These are phyloP conservation scores for Silybum marianum DNA, from an alignment of 129 eudicot species.

Conservation along the genomic window DNA sequence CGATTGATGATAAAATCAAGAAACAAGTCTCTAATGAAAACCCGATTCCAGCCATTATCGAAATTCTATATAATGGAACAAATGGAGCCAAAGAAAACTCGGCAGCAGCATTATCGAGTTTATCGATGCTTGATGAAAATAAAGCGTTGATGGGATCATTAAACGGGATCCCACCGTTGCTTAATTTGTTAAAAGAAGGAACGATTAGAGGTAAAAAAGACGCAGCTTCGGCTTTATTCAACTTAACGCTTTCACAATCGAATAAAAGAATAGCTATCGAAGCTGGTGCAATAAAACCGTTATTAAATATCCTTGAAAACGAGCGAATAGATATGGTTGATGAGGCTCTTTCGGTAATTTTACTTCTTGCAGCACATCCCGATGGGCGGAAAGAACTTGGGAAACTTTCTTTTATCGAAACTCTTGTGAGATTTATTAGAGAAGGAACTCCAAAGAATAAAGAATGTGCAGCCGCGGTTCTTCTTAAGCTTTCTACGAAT, in stretches of 20 bases:
- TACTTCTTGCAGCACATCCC: constrained; percentile 53
- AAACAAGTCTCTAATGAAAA: constrained; percentile 57
- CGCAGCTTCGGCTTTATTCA: constrained; percentile 80
- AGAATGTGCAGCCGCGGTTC: constrained; percentile 80
- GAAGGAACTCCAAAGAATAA: constrained; percentile 76
- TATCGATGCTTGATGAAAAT: constrained; percentile 90
- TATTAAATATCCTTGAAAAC: constrained; percentile 51
- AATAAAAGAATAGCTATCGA: constrained; percentile 67
- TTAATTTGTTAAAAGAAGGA: constrained; percentile 53
- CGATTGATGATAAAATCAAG: constrained; percentile 76
- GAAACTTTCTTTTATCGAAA: constrained; percentile 56
- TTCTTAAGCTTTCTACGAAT: constrained; percentile 57
- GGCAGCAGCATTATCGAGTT: constrained; percentile 77
- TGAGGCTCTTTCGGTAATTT: constrained; percentile 59
- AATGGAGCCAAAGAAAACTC: constrained; percentile 84
- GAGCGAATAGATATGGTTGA: constrained; percentile 63
- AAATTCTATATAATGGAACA: constrained; percentile 54
- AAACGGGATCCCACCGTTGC: constrained; percentile 75
- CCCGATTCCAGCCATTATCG: constrained; percentile 70
- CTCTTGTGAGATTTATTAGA: constrained; percentile 52
- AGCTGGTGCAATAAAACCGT: constrained; percentile 60
- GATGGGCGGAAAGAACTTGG: constrained; percentile 70
- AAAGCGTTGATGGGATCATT: constrained; percentile 59
- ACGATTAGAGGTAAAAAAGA: constrained; percentile 87
- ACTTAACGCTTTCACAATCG: constrained; percentile 47